A percentile compares a stretch with the other conserved stretches of the same genome.
Conservation (phyloP, 2,329 filamentous ascomycete species). For the Aspergillus fumigatiaffinis region DNA sequence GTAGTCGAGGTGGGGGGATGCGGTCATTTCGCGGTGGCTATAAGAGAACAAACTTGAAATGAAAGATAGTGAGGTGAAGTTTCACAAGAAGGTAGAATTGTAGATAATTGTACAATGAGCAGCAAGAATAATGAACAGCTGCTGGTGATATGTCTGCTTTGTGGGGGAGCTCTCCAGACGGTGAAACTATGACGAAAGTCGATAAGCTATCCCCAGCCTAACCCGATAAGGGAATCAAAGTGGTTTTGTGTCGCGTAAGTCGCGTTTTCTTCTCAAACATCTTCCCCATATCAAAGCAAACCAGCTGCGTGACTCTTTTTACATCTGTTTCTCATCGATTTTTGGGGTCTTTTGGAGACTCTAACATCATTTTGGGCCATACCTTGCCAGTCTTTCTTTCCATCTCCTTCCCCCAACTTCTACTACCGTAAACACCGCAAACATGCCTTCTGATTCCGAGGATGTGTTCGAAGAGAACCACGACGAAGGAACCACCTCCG, state of each 20-base stretch:
- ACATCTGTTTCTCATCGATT: not conserved
- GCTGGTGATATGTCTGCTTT: conserved; percentile 5
- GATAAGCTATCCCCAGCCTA: not conserved
- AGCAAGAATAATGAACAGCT: not conserved
- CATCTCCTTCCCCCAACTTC: not conserved
- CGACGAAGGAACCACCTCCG: not conserved
- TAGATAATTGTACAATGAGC: not conserved
- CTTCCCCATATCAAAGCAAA: conserved; percentile 37
- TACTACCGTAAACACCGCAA: not conserved
- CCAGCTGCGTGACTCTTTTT: conserved; percentile 36
- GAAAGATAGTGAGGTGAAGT: not conserved
- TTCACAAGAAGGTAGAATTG: conserved; percentile 6
- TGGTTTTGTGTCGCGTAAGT: conserved; percentile 22
- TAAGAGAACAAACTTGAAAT: not conserved
- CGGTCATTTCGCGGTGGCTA: conserved; percentile 14
- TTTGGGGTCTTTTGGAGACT: not conserved
- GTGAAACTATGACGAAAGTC: not conserved
- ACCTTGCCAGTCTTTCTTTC: not conserved
- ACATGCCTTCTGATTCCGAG: not conserved
- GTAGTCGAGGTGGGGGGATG: conserved; percentile 42
- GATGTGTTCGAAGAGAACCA: not conserved
- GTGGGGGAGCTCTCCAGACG: conserved; percentile 8
- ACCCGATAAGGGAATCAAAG: conserved; percentile 24
- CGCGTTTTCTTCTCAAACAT: conserved; percentile 14
- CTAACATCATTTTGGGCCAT: not conserved